phyloP scores from a whole-genome alignment of 345 rosid species.

The Sonneratia alba region DNA sequence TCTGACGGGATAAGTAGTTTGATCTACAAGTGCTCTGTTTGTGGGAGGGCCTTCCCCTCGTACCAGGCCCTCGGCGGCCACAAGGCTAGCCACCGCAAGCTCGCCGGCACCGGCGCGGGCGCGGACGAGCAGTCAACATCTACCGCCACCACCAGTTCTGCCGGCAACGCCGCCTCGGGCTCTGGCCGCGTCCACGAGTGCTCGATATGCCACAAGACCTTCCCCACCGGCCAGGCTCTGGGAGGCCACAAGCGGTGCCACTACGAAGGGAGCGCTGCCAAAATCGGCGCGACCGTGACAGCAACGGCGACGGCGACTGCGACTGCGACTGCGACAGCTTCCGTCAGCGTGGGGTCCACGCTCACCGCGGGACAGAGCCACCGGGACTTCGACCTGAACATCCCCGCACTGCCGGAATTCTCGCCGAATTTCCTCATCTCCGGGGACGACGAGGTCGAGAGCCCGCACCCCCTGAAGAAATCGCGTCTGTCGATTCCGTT shows the following conservation, averaged over 20 bases:
- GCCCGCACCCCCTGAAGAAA: conserved; percentile 22
- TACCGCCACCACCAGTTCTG: conserved; percentile 12
- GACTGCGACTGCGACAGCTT: neutral
- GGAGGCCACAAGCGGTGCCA: conserved; percentile 51
- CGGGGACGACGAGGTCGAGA: conserved; percentile 23
- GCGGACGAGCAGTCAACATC: conserved; percentile 10
- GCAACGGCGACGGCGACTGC: neutral
- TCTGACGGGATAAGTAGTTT: neutral
- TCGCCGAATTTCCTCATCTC: conserved; percentile 11
- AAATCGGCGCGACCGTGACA: conserved; percentile 7
- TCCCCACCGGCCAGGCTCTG: conserved; percentile 44
- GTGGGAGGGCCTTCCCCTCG: conserved; percentile 18
- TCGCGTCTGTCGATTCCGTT: conserved; percentile 8
- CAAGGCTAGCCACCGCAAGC: conserved; percentile 23
- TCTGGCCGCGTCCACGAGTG: conserved; percentile 35
- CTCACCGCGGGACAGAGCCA: conserved; percentile 6
- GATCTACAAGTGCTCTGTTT: conserved; percentile 17
- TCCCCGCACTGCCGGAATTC: conserved; percentile 19
- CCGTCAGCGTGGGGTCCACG: conserved; percentile 14
- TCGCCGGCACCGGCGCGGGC: neutral
- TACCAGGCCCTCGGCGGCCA: conserved; percentile 25
- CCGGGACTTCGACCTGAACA: conserved; percentile 20
- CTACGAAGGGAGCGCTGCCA: conserved; percentile 21
- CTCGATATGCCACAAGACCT: conserved; percentile 44
- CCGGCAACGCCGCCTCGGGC: conserved; percentile 21